These are phyloP conservation scores for Sequoiadendron giganteum DNA, from an alignment of 75 land plant species.

Conservation along the genomic window DNA sequence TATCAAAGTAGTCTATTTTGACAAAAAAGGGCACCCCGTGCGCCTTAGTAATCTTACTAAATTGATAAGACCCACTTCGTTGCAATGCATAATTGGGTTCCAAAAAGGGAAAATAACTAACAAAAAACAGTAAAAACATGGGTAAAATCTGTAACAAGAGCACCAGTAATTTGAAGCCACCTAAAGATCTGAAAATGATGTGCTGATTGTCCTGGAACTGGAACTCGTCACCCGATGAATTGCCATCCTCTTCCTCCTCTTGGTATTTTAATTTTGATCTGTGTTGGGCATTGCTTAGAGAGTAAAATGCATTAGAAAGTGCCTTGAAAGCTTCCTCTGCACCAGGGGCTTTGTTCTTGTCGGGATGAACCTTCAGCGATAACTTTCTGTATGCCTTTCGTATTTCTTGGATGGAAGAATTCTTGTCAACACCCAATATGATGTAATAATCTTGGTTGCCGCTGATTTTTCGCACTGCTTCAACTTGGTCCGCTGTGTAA, in stretches of 20 bases:
- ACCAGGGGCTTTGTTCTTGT: slow-evolving; percentile 86
- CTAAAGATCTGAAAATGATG: slow-evolving; percentile 22
- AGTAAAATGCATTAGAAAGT: slow-evolving; percentile 83
- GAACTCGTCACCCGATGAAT: slow-evolving; percentile 32
- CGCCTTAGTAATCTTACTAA: slow-evolving; percentile 31
- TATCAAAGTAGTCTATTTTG: slow-evolving; percentile 62
- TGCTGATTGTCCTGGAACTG: slow-evolving; percentile 37
- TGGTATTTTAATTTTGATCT: slow-evolving; percentile 58
- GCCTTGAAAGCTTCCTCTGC: slow-evolving; percentile 93
- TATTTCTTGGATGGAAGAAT: slow-evolving; percentile 68
- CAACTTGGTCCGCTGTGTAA: slow-evolving; percentile 67
- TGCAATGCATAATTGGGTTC: slow-evolving; percentile 61
- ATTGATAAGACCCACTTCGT: slow-evolving; percentile 42
- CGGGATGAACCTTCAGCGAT: slow-evolving; percentile 93
- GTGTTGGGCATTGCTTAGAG: slow-evolving; percentile 62
- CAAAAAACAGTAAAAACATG: slow-evolving; percentile 48
- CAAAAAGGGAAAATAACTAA: slow-evolving; percentile 64
- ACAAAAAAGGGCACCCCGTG: slow-evolving; percentile 73
- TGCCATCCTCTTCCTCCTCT: slow-evolving; percentile 58
- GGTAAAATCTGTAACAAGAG: slow-evolving; percentile 64
- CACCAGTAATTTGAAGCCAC: slow-evolving; percentile 26
- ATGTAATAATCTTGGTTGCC: slow-evolving; percentile 68
- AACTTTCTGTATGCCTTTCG: slow-evolving; percentile 86
- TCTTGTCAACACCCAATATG: slow-evolving; percentile 73
- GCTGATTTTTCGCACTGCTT: slow-evolving; percentile 59